Conservation (phyloP, 2,329 filamentous ascomycete species). For the Epicoccum nigrum region DNA sequence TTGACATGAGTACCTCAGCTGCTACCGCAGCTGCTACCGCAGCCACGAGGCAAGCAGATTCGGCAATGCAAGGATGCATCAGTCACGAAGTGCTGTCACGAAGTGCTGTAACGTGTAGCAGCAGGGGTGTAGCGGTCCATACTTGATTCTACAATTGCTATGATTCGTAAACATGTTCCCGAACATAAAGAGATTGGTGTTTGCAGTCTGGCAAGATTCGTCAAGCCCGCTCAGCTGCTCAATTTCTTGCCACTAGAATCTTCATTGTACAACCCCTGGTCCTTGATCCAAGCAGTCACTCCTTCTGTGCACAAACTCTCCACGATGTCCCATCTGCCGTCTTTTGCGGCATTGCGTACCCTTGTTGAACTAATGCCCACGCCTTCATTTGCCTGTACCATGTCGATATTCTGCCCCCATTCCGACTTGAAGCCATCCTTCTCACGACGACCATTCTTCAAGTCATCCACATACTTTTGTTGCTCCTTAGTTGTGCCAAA, state of each 20-base stretch:
- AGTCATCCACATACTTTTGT: slow-evolving; percentile 57
- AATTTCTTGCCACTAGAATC: slow-evolving; percentile 45
- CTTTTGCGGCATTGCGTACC: slow-evolving; percentile 64
- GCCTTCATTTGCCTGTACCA: slow-evolving; percentile 60
- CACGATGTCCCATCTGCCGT: slow-evolving; percentile 56
- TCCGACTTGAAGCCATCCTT: slow-evolving; percentile 60
- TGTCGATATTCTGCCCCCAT: slow-evolving; percentile 67
- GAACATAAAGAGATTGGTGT: too few relatives aligned
- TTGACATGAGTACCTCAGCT: too few relatives aligned
- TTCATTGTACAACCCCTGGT: slow-evolving; percentile 61
- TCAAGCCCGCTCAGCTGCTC: slow-evolving; percentile 37
- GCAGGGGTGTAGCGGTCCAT: too few relatives aligned
- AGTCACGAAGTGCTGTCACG: too few relatives aligned
- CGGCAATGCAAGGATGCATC: too few relatives aligned
- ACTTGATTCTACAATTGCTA: too few relatives aligned
- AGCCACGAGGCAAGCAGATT: too few relatives aligned
- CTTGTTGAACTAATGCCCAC: slow-evolving; percentile 64
- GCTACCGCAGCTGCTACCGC: too few relatives aligned
- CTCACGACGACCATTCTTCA: slow-evolving; percentile 58
- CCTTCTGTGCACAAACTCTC: slow-evolving; percentile 61
- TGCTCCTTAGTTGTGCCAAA: slow-evolving; percentile 66
- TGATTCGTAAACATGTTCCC: too few relatives aligned
- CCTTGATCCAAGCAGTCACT: slow-evolving; percentile 64
- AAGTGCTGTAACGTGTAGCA: too few relatives aligned
- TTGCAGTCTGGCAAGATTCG: background rate